phyloP scores from a whole-genome alignment of 2,329 filamentous ascomycete genomes.

The Alternaria conjuncta region DNA sequence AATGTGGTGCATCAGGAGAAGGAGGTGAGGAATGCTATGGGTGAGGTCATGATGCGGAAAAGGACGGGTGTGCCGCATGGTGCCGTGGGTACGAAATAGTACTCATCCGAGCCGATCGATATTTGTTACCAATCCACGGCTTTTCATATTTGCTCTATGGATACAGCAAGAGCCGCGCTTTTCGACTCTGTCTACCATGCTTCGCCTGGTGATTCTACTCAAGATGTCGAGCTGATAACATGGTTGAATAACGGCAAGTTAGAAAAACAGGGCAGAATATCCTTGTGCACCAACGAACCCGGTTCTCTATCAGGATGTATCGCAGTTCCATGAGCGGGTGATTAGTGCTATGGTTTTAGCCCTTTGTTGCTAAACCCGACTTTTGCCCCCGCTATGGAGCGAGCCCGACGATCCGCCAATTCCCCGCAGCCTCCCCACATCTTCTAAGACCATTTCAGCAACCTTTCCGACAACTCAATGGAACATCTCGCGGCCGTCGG shows the following conservation, averaged over 20 bases:
- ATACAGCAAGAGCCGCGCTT: not conserved
- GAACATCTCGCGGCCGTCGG: constrained; percentile 9
- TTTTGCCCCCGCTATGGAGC: not conserved
- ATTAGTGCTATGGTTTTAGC: not conserved
- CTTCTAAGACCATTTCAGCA: not conserved
- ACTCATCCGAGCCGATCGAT: not conserved
- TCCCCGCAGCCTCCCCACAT: constrained; percentile 6
- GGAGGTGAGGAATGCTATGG: constrained; percentile 82
- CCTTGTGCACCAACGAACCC: not conserved
- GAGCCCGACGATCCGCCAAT: not conserved
- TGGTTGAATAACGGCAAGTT: not conserved
- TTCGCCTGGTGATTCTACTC: not conserved
- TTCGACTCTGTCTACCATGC: not conserved
- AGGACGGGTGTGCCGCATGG: constrained; percentile 68
- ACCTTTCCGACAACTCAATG: not conserved
- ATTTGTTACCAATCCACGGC: not conserved
- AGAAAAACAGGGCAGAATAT: not conserved
- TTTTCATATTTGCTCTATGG: not conserved
- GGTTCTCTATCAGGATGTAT: not conserved
- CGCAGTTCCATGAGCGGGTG: not conserved
- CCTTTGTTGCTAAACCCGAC: not conserved
- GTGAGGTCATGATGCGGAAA: constrained; percentile 68
- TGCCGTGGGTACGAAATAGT: constrained; percentile 48
- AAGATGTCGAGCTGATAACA: not conserved
- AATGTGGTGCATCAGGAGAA: constrained; percentile 76